Base-by-base conservation (phyloP, 495 filamentous ascomycete species). In the Daldinia bambusicola region DNA sequence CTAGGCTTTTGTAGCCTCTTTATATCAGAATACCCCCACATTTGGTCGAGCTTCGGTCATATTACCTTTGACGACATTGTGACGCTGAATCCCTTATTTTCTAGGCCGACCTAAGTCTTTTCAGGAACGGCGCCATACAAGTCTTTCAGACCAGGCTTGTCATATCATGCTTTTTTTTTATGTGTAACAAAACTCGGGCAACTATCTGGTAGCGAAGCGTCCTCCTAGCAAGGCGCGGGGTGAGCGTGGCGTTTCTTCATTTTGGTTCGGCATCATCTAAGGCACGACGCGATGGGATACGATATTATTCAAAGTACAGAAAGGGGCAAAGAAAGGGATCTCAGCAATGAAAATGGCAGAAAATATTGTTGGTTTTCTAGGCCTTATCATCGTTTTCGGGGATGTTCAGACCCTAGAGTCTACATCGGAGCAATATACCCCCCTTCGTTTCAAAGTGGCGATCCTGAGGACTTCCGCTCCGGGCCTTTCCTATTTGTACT, bases 201-300 rank as follows among this genome's bases (percentile, higher is more conserved):
- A 53, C 31, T 73, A 56, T 55, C 22, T 36, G 40, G 40, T 48
- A 59, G 55, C n/a, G n/a, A 18, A 48, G n/a, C 52, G 61, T 61
- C 53, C 63, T 61, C 56, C 45, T 34, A 50, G 67, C 71, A 51
- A 74, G 71, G 63, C 67, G 63, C 50, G 58, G 71, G 71, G 61
- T 57, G 58, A 70, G 63, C 52, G 65, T 50, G 71, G 71, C 71
- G 71, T 74, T 74, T 64, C 48, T 67, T 69, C 52, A 53, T 70
- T 74, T 69, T 70, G 67, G 71, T 52, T 57, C 58, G 66, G 67
- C 53, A 74, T 74, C 52, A 74, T 74, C 61, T 67, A 74, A 38
- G 57, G 66, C 55, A 74, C 59, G 71, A 74, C 63, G 67, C 67
- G 59, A 74, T 53, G 71, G 71, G 67, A 67, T 61, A 74, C 59